These are phyloP conservation scores for Arxiozyma bovina DNA, from an alignment of 1,139 yeast genomes.

Conservation along the genomic window DNA sequence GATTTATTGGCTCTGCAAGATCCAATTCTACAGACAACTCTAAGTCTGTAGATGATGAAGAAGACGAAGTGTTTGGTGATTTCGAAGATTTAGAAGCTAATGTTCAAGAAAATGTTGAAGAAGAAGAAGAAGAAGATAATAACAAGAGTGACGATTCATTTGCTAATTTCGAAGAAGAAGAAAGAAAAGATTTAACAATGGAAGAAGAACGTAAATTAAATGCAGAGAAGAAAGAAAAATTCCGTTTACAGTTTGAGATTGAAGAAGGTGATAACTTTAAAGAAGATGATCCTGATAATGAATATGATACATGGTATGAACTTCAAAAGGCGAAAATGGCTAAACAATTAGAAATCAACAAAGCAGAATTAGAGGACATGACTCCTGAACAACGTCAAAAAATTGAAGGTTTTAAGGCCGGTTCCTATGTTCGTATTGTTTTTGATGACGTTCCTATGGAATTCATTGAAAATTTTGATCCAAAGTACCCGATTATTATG, in stretches of 20 bases:
- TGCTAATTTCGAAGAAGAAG: slow-evolving; percentile 48
- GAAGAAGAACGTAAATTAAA: slow-evolving; percentile 70
- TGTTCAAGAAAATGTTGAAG: slow-evolving; percentile 25
- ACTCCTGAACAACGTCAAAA: slow-evolving; percentile 65
- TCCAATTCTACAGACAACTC: slow-evolving; percentile 32
- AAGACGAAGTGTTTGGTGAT: slow-evolving; percentile 61
- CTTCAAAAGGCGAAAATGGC: slow-evolving; percentile 95
- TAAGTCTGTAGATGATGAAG: slow-evolving; percentile 31
- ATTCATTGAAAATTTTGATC: slow-evolving; percentile 77
- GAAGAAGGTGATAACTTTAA: slow-evolving; percentile 75
- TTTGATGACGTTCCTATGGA: slow-evolving; percentile 84
- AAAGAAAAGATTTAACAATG: slow-evolving; percentile 38
- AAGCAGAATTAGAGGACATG: slow-evolving; percentile 65
- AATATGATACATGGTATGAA: slow-evolving; percentile 93
- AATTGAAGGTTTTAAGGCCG: slow-evolving; percentile 89
- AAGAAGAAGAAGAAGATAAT: slow-evolving; percentile 27
- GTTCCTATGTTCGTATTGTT: slow-evolving; percentile 85
- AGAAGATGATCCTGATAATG: slow-evolving; percentile 64
- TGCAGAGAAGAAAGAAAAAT: slow-evolving; percentile 82
- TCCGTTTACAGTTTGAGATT: slow-evolving; percentile 82
- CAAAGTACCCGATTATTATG: slow-evolving; percentile 72
- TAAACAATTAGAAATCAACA: slow-evolving; percentile 89
- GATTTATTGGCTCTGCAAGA: slow-evolving; percentile 66
- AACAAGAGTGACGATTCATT: slow-evolving; percentile 37
- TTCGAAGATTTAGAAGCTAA: slow-evolving; percentile 68